Evolutionary conservation across 2,329 filamentous ascomycete species (phyloP), one percentile per base, ranked within the genome.

Genomic region (Fusarium musae): DNA sequence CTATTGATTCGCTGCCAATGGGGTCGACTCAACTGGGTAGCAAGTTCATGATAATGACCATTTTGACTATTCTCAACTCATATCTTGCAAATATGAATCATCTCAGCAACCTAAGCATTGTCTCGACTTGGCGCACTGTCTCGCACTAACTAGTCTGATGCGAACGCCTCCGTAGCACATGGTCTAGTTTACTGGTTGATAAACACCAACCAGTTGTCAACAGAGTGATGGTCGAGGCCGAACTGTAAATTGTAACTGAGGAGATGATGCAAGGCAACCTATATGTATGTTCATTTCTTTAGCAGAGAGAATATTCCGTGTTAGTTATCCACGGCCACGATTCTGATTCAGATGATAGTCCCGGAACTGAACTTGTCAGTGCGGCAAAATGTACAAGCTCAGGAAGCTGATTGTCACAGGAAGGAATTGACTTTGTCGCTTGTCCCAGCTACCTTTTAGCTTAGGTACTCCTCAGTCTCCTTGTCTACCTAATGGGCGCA

Each of bases 131-230:
- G 50, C 50, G 59, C 40, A 70, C 59, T 40, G 46, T 69, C 44
- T 59, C 53, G 54, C 61, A 75, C 73, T 74, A 75, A 68, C 73
- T 74, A 75, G 65, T 46, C 73, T 74, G 73, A 68, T 46, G 69
- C 72, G 67, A 78, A 78, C 75, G 43, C 72, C 75, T 75, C 65
- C 61, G 28, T 30, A 46, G 47, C 74, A 76, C 65, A 66, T 70
- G 69, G 68, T 50, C 44, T 57, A 58, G 49, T 64, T 58, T 62
- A 77, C 75, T 77, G 74, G 72, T 58, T 54, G 60, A 61, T 47
- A 67, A 28, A 40, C 53, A 26, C 59, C 53, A 58, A 30, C 54
- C 49, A 49, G 42, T 30, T 42, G 49, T 49, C 59, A 46, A 65
- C 28, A 69, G 26, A 69, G 50, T 40, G 54, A 50, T 23, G 21